Evolutionary conservation across 257 asterid species (phyloP).

Genomic region (Penstemon newberryi): DNA sequence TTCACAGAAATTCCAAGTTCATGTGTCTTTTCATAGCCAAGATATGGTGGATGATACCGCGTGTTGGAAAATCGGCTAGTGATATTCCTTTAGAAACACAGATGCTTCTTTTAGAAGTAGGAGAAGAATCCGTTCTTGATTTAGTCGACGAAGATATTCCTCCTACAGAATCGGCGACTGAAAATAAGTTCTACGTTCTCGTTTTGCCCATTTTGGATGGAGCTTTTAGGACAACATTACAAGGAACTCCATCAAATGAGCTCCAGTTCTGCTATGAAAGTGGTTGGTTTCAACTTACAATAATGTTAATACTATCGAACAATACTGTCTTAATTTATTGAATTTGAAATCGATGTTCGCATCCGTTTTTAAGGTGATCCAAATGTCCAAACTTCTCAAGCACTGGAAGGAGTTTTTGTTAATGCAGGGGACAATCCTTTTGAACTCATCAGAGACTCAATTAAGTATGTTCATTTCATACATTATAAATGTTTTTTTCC

Average conservation of each 20-base stretch:
- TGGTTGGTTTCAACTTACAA: conserved; percentile 34
- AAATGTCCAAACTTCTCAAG: conserved; percentile 39
- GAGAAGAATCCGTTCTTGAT: conserved; percentile 40
- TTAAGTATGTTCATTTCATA: conserved; percentile 39
- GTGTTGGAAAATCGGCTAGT: conserved; percentile 48
- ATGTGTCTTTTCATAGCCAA: conserved; percentile 56
- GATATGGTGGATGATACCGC: conserved; percentile 84
- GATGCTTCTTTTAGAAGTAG: conserved; percentile 59
- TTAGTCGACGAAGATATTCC: conserved; percentile 17
- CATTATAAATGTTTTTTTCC: not conserved
- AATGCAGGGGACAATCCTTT: conserved; percentile 58
- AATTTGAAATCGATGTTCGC: not conserved
- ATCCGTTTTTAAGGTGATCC: conserved; percentile 41
- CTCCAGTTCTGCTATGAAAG: conserved; percentile 68
- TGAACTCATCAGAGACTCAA: conserved; percentile 57
- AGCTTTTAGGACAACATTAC: conserved; percentile 58
- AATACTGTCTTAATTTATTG: not conserved
- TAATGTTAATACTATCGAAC: no score
- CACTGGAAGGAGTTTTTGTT: conserved; percentile 44
- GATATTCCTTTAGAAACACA: conserved; percentile 70
- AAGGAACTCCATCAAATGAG: conserved; percentile 50
- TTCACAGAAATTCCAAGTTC: conserved; percentile 46
- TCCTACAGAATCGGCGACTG: conserved; percentile 13
- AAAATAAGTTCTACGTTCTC: conserved; percentile 45
- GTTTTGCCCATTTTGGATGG: conserved; percentile 68